Evolutionary conservation across 257 asterid species (phyloP), one percentile per base, ranked within the genome.

Genomic region (Solanum pinnatisectum): DNA sequence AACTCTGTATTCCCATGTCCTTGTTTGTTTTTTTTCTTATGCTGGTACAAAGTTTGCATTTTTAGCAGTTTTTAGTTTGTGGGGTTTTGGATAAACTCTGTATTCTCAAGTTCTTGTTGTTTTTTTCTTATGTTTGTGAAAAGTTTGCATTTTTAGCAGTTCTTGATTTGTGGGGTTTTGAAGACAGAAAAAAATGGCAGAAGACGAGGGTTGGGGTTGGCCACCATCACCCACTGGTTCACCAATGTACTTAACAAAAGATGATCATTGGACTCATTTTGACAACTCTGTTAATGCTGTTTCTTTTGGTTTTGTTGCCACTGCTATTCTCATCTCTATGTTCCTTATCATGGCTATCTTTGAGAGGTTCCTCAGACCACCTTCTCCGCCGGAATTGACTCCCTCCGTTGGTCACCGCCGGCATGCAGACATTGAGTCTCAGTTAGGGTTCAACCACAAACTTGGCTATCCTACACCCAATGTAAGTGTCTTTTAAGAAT

Each of bases 261-360:
- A 94, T 56, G 98, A 94, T 65, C 97, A 96, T 82, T 94, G 95
- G 99, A 94, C 96, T 37, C 98, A 96, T 91, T 96, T 95, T 87
- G 99, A 96, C 79, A 96, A 94, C 93, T 96, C 99, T 4, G 95
- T 94, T 0, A 95, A 95, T 77, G 98, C 99, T 15, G 98, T 96
- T 44, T 96, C 99, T 3, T 96, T 96, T 73, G 99, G 99, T 85
- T 96, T 96, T 89, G 98, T 96, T 5, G 99, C 99, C 79, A 96
- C 99, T 84, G 99, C 98, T 77, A 93, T 96, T 87, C 98, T 96
- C 36, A 94, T 96, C 72, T 96, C 98, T 25, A 96, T 96, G 99
- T 96, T 96, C 84, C 98, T 96, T 30, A 95, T 96, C 10, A 96
- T 96, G 99, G 99, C 99, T 39, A 93, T 96, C 3, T 95, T 96